These are phyloP conservation scores for Phytophthora fragariaefolia DNA, from an alignment of 352 stramenopile species.

Conservation along the genomic window DNA sequence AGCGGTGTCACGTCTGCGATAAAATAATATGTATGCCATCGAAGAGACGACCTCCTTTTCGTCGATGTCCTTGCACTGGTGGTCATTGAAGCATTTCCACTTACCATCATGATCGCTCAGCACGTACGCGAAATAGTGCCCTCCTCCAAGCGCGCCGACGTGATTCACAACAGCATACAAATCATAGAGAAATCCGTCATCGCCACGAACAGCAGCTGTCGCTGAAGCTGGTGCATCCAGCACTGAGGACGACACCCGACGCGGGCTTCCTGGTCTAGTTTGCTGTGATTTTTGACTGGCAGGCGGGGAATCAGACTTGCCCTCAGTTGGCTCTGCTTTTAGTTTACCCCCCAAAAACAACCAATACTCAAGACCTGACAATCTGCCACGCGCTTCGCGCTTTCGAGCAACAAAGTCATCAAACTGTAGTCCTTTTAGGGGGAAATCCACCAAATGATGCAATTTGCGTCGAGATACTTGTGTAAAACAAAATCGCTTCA, in stretches of 20 bases:
- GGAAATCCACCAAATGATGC: constrained; percentile 96
- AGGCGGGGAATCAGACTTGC: constrained; percentile 15
- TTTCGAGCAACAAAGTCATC: constrained; percentile 78
- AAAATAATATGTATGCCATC: constrained; percentile 93
- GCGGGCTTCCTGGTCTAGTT: constrained; percentile 17
- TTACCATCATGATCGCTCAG: constrained; percentile 89
- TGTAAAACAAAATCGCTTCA: constrained; percentile 99
- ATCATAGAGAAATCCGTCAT: constrained; percentile 91
- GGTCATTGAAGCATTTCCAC: constrained; percentile 99
- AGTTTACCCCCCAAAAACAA: constrained; percentile 81
- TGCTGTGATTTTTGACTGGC: constrained; percentile 11
- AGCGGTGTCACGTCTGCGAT: constrained; percentile 77
- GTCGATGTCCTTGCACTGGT: constrained; percentile 89
- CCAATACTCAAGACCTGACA: constrained; percentile 74
- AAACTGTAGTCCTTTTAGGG: constrained; percentile 93
- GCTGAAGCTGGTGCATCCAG: constrained; percentile 70
- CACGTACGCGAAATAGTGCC: constrained; percentile 95
- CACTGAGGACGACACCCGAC: constrained; percentile 36
- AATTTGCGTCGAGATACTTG: constrained; percentile 93
- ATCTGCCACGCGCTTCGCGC: constrained; percentile 43
- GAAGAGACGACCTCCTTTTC: constrained; percentile 86
- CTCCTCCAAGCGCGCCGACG: constrained; percentile 93
- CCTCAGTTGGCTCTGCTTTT: constrained; percentile 20
- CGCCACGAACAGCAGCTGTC: constrained; percentile 51
- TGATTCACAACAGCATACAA: constrained; percentile 98